Percentiles rank a stretch among this genome's conserved stretches.
These are phyloP conservation scores for Pseudocercospora cruenta DNA, from an alignment of 2,329 filamentous ascomycete genomes.

Conservation along the genomic window DNA sequence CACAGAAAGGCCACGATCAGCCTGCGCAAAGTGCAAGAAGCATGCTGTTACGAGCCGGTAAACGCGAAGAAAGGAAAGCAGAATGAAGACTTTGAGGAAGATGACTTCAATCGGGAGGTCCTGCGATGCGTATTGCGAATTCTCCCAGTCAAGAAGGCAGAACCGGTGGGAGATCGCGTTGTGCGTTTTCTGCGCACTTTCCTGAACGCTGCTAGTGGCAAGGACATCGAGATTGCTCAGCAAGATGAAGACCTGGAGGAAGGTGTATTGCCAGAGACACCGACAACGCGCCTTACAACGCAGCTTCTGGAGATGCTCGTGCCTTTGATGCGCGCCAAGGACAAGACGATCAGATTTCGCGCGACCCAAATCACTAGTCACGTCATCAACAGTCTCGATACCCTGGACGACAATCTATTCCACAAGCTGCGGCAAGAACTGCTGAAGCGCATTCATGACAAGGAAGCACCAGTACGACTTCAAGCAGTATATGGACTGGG, in stretches of 20 bases:
- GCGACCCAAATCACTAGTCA: conserved; percentile 88
- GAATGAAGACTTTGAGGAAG: conserved; percentile 74
- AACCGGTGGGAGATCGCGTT: conserved; percentile 81
- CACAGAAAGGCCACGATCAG: conserved; percentile 88
- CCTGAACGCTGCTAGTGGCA: conserved; percentile 68
- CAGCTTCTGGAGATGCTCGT: conserved; percentile 74
- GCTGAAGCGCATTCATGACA: conserved; percentile 85
- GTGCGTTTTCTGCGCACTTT: conserved; percentile 89
- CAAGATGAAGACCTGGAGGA: conserved; percentile 63
- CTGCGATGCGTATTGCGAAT: conserved; percentile 79
- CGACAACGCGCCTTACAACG: conserved; percentile 76
- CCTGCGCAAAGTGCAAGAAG: conserved; percentile 86
- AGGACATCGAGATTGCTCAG: conserved; percentile 49
- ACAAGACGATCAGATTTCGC: conserved; percentile 89
- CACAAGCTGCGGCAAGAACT: conserved; percentile 77
- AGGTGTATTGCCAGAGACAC: conserved; percentile 74
- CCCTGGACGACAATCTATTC: conserved; percentile 90
- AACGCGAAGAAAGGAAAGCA: conserved; percentile 56
- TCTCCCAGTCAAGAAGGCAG: conserved; percentile 88
- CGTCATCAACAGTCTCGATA: conserved; percentile 88
- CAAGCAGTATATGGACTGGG: conserved; percentile 92
- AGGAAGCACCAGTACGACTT: conserved; percentile 87
- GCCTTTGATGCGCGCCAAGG: conserved; percentile 80
- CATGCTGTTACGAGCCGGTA: conserved; percentile 65
- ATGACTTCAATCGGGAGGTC: conserved; percentile 86